phyloP scores from a whole-genome alignment of 345 rosid genomes.

The Acer yangbiense region DNA sequence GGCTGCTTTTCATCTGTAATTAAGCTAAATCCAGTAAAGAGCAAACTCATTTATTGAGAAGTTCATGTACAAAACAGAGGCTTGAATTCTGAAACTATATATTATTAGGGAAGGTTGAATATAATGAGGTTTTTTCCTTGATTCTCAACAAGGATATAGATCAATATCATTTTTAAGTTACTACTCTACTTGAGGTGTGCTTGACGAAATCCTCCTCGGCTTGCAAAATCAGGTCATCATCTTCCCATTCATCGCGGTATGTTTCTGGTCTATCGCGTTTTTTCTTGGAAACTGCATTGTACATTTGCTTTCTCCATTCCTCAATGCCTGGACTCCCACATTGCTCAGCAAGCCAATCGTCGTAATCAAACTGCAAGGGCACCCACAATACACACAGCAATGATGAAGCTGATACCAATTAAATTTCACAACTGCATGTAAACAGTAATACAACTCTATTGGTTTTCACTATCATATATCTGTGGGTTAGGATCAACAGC shows the following conservation, averaged over 20 bases:
- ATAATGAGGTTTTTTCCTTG: too few relatives aligned
- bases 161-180: too few relatives aligned
- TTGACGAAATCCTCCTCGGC: constrained; percentile 53
- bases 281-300: constrained; percentile 2
- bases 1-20: constrained; percentile 36
- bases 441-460: background rate
- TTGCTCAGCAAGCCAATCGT: constrained; percentile 59
- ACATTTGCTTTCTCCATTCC: constrained; percentile 65
- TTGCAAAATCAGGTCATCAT: constrained; percentile 46
- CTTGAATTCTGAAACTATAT: too few relatives aligned
- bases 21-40: background rate
- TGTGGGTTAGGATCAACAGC: background rate
- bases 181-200: constrained; percentile 23
- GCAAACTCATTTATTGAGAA: too few relatives aligned
- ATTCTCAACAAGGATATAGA: too few relatives aligned
- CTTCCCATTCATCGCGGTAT: constrained; percentile 70
- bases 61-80: too few relatives aligned
- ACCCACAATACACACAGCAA: background rate
- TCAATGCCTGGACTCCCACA: constrained; percentile 38
- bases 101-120: too few relatives aligned
- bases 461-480: background rate
- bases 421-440: background rate
- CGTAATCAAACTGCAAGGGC: constrained; percentile 51
- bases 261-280: constrained; percentile 29
- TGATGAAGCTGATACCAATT: background rate